Percentiles rank a stretch among this genome's conserved stretches.
Conservation (phyloP, 1,139 yeast genomes). For the Yamadazyma atmosphaerica region DNA sequence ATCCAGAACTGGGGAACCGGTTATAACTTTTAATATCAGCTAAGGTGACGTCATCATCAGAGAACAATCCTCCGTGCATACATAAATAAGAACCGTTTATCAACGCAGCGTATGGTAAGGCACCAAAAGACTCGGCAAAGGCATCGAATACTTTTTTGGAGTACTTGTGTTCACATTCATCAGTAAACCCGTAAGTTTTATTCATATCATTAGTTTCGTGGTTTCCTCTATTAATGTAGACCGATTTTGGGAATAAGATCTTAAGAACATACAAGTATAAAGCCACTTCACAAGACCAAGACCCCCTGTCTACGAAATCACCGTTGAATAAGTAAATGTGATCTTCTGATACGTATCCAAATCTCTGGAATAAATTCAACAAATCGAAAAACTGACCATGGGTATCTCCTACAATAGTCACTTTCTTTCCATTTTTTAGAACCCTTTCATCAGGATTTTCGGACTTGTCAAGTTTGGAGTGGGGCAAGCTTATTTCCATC, state of each 20-base stretch:
- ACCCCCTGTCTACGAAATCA: slow-evolving; percentile 96
- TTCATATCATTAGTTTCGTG: slow-evolving; percentile 98
- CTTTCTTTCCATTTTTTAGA: slow-evolving; percentile 32
- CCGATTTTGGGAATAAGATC: slow-evolving; percentile 68
- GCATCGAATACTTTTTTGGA: slow-evolving; percentile 79
- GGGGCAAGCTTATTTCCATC: slow-evolving; percentile 64
- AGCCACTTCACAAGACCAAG: slow-evolving; percentile 98
- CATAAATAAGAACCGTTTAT: slow-evolving; percentile 77
- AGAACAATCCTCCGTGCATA: slow-evolving; percentile 95
- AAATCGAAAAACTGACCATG: slow-evolving; percentile 96
- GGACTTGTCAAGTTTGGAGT: slow-evolving; percentile 19
- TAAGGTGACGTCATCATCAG: slow-evolving; percentile 68
- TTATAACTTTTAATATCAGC: slow-evolving; percentile 73
- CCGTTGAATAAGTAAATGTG: slow-evolving; percentile 91
- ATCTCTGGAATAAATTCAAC: slow-evolving; percentile 69
- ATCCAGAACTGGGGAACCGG: slow-evolving; percentile 56
- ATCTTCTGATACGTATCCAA: slow-evolving; percentile 65
- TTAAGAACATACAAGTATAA: slow-evolving; percentile 77
- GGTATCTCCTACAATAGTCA: slow-evolving; percentile 96
- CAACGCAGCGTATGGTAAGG: slow-evolving; percentile 83
- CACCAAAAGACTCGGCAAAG: slow-evolving; percentile 84
- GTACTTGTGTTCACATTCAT: slow-evolving; percentile 91
- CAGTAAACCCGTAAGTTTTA: slow-evolving; percentile 93
- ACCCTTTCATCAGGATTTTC: slow-evolving; percentile 19
- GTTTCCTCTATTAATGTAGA: slow-evolving; percentile 88